Percentiles rank a stretch among this genome's conserved stretches.
These are phyloP conservation scores for Gossypium laxum DNA, from an alignment of 441 rosid genomes.

Conservation along the genomic window DNA sequence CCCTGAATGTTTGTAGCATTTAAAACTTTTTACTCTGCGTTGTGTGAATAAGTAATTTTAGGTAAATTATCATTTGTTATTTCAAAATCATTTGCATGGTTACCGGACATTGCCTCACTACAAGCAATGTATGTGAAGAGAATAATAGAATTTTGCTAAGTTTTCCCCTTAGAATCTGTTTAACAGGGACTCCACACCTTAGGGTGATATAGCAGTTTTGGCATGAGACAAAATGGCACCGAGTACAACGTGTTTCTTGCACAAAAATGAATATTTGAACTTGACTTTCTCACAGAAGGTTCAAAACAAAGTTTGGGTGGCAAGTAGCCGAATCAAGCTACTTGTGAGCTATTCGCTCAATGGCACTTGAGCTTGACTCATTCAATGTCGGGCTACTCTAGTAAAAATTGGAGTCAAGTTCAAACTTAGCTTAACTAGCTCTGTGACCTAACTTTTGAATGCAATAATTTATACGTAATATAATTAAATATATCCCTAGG, in stretches of 20 bases:
- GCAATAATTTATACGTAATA: too few relatives aligned
- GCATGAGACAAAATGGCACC: neutral
- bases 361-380: neutral
- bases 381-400: too few relatives aligned
- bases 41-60: too few relatives aligned
- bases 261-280: neutral
- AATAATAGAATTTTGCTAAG: neutral
- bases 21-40: too few relatives aligned
- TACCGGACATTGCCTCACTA: too few relatives aligned
- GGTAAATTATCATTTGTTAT: too few relatives aligned
- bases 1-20: too few relatives aligned
- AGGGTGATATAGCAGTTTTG: neutral
- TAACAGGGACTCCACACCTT: neutral
- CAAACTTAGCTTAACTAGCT: too few relatives aligned
- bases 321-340: neutral
- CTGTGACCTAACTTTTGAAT: too few relatives aligned
- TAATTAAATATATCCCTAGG: too few relatives aligned
- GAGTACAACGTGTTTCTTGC: neutral
- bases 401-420: too few relatives aligned
- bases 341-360: neutral
- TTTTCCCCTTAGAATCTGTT: neutral
- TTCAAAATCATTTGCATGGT: too few relatives aligned
- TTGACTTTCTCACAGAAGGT: neutral
- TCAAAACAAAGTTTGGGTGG: neutral
- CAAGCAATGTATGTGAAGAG: neutral